A percentile compares a stretch with the other conserved stretches of the same genome.
Evolutionary conservation across 306 rosid species (phyloP).

Genomic region (Citrullus colocynthis): DNA sequence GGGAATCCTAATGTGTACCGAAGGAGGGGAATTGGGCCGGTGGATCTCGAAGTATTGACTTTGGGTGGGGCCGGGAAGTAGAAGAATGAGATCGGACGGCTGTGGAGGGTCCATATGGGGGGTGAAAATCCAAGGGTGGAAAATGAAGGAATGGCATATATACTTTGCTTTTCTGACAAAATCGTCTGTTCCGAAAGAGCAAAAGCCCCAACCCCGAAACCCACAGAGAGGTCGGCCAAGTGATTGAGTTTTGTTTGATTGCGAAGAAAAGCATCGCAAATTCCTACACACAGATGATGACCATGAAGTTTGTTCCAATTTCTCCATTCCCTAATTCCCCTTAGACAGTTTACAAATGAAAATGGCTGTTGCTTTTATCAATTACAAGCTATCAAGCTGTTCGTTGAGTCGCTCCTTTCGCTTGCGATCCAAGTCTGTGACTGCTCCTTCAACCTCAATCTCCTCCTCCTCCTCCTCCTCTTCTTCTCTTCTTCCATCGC

Average conservation of each 20-base stretch:
- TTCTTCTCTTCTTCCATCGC: conserved; percentile 11
- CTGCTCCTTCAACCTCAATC: conserved; percentile 16
- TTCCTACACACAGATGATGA: conserved; percentile 8
- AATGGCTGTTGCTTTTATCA: conserved; percentile 48
- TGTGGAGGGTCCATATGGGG: background rate
- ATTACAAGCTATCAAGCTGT: conserved; percentile 24
- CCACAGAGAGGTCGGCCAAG: conserved; percentile 13
- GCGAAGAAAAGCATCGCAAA: conserved; percentile 42
- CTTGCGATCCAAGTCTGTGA: conserved; percentile 53
- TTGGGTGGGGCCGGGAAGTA: background rate
- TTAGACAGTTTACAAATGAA: background rate
- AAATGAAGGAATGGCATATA: background rate
- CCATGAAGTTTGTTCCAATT: conserved; percentile 22
- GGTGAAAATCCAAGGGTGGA: conserved; percentile 15
- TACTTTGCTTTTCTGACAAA: background rate
- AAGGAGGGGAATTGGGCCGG: background rate
- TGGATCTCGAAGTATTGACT: background rate
- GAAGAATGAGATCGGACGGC: background rate
- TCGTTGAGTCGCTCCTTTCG: conserved; percentile 45
- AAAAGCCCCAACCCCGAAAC: conserved; percentile 1
- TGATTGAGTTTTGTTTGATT: conserved; percentile 28
- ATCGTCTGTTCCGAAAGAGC: background rate
- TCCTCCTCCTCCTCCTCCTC: conserved; percentile 10
- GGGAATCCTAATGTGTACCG: background rate
- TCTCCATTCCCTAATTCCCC: conserved; percentile 12